A percentile compares a stretch with the other conserved stretches of the same genome.
Conservation (phyloP, 768 basidiomycete genomes). For the Phylloporus sp. region DNA sequence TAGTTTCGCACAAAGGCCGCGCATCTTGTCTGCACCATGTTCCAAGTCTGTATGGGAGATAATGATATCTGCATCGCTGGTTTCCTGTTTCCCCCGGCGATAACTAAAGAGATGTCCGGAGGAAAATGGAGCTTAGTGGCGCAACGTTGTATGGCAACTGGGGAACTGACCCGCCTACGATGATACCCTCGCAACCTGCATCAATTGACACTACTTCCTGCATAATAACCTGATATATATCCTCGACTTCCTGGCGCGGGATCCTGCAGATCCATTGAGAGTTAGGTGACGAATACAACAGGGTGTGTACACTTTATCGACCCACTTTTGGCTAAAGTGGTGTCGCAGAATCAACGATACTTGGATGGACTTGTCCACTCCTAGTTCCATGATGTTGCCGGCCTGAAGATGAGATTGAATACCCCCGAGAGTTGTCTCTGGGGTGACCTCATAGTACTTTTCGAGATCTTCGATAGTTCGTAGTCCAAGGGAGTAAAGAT, state of each 20-base stretch:
- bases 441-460: constrained; percentile 46
- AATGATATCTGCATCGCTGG: constrained; percentile 88
- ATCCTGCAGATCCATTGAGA: constrained; percentile 45
- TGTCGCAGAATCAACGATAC: constrained; percentile 56
- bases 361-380: constrained; percentile 44
- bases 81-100: constrained; percentile 75
- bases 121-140: background rate
- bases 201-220: constrained; percentile 59
- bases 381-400: constrained; percentile 15
- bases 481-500: constrained; percentile 60
- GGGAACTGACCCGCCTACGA: constrained; percentile 72
- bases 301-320: background rate
- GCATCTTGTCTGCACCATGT: constrained; percentile 45
- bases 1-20: constrained; percentile 58
- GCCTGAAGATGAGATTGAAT: constrained; percentile 21
- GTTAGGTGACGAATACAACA: background rate
- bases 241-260: constrained; percentile 70
- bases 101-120: constrained; percentile 45
- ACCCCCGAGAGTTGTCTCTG: constrained; percentile 35
- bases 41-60: constrained; percentile 64
- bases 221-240: constrained; percentile 68
- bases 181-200: constrained; percentile 65
- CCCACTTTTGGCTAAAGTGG: constrained; percentile 51
- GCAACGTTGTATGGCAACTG: background rate
- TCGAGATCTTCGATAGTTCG: constrained; percentile 69